These are phyloP conservation scores for Sisymbrium irio DNA, from an alignment of 345 rosid genomes.

Conservation along the genomic window DNA sequence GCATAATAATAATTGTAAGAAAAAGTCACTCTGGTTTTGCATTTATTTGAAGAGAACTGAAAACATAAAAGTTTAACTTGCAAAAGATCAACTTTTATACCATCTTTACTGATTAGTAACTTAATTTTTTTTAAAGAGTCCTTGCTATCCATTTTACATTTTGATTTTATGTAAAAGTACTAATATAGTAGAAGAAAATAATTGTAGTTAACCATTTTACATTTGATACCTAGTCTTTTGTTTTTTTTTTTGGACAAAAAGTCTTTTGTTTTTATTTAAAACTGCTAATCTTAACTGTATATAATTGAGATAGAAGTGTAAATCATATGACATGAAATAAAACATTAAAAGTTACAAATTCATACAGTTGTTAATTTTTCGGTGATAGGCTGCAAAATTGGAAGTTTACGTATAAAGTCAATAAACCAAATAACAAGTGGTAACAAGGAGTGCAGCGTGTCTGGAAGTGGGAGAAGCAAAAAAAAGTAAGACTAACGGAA, in stretches of 20 bases:
- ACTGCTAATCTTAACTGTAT: not conserved
- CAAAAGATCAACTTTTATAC: not conserved
- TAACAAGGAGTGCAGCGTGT: not conserved
- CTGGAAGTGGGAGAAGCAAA: not conserved
- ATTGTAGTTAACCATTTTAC: too few species aligned
- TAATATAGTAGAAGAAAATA: not conserved
- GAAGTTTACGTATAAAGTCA: not conserved
- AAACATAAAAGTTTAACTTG: not conserved
- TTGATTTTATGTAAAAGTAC: not conserved
- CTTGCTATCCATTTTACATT: not conserved
- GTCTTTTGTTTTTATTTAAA: too few species aligned
- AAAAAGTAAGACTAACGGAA: not conserved
- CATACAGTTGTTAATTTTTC: not conserved
- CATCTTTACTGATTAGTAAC: not conserved
- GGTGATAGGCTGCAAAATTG: not conserved
- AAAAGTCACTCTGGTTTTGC: not conserved
- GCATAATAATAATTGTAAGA: not conserved
- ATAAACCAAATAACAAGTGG: not conserved
- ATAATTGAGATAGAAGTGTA: not conserved
- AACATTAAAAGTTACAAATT: not conserved
- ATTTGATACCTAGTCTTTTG: too few species aligned
- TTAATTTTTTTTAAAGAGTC: not conserved
- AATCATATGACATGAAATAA: not conserved
- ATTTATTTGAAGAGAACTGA: not conserved
- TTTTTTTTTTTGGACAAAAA: too few species aligned